A percentile compares a stretch with the other conserved stretches of the same genome.
These are phyloP conservation scores for Penicillium sp. DNA, from an alignment of 2,329 filamentous ascomycete species.

Conservation along the genomic window DNA sequence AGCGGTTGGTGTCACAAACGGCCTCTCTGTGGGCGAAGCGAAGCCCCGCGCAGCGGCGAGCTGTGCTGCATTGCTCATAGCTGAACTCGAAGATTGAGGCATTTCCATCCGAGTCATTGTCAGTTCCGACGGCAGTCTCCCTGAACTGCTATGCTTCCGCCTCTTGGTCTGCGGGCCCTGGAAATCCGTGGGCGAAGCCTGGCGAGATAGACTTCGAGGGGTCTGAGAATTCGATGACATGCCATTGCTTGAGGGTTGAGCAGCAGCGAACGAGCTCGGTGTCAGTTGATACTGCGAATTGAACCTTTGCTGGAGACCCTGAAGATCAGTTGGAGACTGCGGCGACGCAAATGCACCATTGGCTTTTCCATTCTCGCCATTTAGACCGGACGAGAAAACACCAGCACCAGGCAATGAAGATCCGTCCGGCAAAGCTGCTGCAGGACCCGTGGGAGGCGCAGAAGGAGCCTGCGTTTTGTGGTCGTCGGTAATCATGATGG, in stretches of 20 bases:
- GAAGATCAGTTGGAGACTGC: constrained; percentile 54
- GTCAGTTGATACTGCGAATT: constrained; percentile 41
- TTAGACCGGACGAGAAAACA: constrained; percentile 39
- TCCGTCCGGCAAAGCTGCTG: constrained; percentile 35
- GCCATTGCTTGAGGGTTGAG: constrained; percentile 37
- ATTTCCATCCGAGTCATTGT: constrained; percentile 79
- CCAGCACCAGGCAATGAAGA: constrained; percentile 42
- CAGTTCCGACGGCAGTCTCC: constrained; percentile 66
- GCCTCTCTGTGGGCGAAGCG: constrained; percentile 41
- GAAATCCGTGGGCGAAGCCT: constrained; percentile 64
- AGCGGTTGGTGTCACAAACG: constrained; percentile 45
- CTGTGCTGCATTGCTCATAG: constrained; percentile 39
- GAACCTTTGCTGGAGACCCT: constrained; percentile 54
- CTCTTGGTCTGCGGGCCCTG: constrained; percentile 69
- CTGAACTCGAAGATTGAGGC: constrained; percentile 40
- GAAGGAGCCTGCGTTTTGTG: constrained; percentile 73
- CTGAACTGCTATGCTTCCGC: constrained; percentile 68
- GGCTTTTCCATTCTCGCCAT: constrained; percentile 28
- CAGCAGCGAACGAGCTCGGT: constrained; percentile 37
- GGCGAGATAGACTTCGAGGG: constrained; percentile 64
- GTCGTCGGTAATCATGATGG: constrained; percentile 96
- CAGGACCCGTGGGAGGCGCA: constrained; percentile 34
- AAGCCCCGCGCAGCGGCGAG: constrained; percentile 40
- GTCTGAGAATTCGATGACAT: constrained; percentile 48
- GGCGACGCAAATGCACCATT: constrained; percentile 25